Percentiles rank a stretch among this genome's conserved stretches.
phyloP scores from a whole-genome alignment of 768 basidiomycete species.

The Boletus rubescentipes region DNA sequence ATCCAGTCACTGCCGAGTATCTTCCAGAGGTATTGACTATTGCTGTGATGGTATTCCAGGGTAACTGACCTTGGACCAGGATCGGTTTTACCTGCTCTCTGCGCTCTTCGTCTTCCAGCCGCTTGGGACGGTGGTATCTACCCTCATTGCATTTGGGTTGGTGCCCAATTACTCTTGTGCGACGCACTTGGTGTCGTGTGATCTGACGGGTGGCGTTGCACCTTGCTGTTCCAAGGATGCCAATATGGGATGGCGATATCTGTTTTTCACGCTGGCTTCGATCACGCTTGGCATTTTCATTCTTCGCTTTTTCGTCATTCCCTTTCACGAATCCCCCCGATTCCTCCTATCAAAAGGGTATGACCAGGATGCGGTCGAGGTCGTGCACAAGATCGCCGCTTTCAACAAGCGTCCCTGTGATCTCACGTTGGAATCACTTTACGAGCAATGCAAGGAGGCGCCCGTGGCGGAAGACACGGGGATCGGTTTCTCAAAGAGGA shows the following conservation, averaged over 20 bases:
- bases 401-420: constrained; percentile 9
- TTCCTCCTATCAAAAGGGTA: constrained; percentile 16
- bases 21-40: constrained; percentile 8
- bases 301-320: constrained; percentile 18
- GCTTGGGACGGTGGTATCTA: background rate
- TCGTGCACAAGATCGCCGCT: constrained; percentile 14
- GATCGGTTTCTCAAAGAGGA: background rate
- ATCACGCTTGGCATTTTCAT: constrained; percentile 15
- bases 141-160: constrained; percentile 8
- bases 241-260: constrained; percentile 24
- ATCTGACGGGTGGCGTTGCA: constrained; percentile 3
- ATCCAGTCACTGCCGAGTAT: constrained; percentile 13
- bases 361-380: constrained; percentile 13
- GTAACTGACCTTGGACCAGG: constrained; percentile 1
- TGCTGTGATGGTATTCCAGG: background rate
- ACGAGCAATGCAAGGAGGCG: constrained; percentile 1
- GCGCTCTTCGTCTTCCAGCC: constrained; percentile 11
- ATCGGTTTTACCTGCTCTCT: constrained; percentile 15
- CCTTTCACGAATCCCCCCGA: constrained; percentile 15
- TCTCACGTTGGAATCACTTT: constrained; percentile 16
- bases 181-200: constrained; percentile 8
- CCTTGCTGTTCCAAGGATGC: constrained; percentile 17
- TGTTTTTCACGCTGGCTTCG: constrained; percentile 5
- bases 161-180: constrained; percentile 18
- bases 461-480: background rate